phyloP scores from a whole-genome alignment of 495 filamentous ascomycete species.

The Thozetella sp. region DNA sequence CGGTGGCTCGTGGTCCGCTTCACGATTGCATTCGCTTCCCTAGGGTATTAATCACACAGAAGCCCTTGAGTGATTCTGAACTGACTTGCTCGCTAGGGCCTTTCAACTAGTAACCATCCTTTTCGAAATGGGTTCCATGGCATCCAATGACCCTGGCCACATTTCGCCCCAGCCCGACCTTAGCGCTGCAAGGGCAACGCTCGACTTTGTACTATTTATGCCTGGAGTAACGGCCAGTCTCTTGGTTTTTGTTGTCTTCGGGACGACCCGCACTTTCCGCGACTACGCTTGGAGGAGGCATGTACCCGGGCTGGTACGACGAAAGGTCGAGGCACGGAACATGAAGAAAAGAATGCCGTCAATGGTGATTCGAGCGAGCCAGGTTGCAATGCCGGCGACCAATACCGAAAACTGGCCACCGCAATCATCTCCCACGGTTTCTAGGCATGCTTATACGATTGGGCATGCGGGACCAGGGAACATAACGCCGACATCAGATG shows the following conservation, averaged over 20 bases:
- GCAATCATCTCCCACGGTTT: not conserved
- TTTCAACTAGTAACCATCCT: conserved; percentile 45
- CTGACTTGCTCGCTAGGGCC: conserved; percentile 8
- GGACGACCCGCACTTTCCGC: conserved; percentile 38
- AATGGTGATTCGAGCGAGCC: not conserved
- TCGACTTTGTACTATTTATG: conserved; percentile 42
- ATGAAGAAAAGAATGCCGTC: not conserved
- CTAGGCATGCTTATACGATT: not conserved
- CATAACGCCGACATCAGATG: not conserved
- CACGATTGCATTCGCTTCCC: conserved; percentile 42
- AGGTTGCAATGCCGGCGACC: not conserved
- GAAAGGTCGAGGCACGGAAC: not conserved
- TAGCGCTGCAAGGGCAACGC: conserved; percentile 26
- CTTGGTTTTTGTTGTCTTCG: conserved; percentile 40
- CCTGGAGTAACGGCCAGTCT: conserved; percentile 41
- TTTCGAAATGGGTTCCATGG: conserved; percentile 36
- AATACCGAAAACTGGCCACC: not conserved
- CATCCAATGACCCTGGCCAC: conserved; percentile 29
- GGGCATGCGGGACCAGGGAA: not conserved
- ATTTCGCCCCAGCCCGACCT: conserved; percentile 33
- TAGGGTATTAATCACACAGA: conserved; percentile 23
- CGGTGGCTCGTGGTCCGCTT: conserved; percentile 46
- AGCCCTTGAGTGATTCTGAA: not conserved
- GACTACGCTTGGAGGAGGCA: conserved; percentile 16
- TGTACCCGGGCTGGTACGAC: not conserved